Percentiles rank a stretch among this genome's conserved stretches.
phyloP scores from a whole-genome alignment of 2,329 filamentous ascomycete genomes.

The Taxawa tesnikishii region DNA sequence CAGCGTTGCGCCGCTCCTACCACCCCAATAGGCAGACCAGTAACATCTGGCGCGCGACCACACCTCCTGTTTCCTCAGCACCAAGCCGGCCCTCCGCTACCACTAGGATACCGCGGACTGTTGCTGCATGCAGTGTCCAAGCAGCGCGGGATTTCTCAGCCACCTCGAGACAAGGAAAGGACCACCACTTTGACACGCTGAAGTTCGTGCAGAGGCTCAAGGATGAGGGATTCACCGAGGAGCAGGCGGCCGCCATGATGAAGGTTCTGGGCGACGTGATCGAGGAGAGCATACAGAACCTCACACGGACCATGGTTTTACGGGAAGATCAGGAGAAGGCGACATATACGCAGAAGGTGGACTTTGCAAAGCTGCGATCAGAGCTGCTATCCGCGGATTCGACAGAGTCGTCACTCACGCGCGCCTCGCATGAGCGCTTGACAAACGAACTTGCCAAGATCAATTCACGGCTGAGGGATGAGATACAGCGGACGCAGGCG shows the following conservation, averaged over 20 bases:
- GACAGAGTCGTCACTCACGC: slow-evolving; percentile 78
- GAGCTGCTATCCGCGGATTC: slow-evolving; percentile 87
- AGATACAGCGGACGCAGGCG: slow-evolving; percentile 88
- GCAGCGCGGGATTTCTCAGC: slow-evolving; percentile 47
- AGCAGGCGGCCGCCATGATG: slow-evolving; percentile 97
- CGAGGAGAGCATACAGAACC: slow-evolving; percentile 94
- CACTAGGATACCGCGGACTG: not conserved
- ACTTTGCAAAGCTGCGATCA: slow-evolving; percentile 92
- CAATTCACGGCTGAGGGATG: slow-evolving; percentile 77
- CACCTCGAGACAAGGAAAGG: slow-evolving; percentile 48
- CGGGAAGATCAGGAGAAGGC: slow-evolving; percentile 83
- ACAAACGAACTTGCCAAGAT: slow-evolving; percentile 93
- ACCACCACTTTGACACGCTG: slow-evolving; percentile 96
- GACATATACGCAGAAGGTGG: slow-evolving; percentile 75
- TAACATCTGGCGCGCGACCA: too few species aligned
- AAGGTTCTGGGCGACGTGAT: slow-evolving; percentile 92
- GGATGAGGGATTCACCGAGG: slow-evolving; percentile 87
- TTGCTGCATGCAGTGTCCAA: slow-evolving; percentile 1
- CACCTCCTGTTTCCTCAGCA: too few species aligned
- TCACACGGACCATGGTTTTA: slow-evolving; percentile 94
- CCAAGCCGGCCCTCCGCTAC: too few species aligned
- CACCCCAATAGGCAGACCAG: too few species aligned
- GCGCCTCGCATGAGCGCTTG: slow-evolving; percentile 79
- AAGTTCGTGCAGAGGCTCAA: slow-evolving; percentile 90
- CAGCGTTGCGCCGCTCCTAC: too few species aligned